phyloP scores from a whole-genome alignment of 2,329 filamentous ascomycete genomes.

The Alternaria solani region DNA sequence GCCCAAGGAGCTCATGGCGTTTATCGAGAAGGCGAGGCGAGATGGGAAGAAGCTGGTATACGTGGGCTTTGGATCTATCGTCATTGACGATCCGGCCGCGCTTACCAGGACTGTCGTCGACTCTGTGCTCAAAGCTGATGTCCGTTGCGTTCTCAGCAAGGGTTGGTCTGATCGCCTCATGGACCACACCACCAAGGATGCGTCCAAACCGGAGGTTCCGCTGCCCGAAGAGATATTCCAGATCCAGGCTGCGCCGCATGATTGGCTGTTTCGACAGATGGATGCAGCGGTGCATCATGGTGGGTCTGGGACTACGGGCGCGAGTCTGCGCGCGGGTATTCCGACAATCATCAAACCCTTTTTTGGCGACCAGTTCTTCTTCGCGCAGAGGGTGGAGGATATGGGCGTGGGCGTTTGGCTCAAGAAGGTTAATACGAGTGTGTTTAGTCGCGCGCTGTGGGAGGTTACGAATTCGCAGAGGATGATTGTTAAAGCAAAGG shows the following conservation, averaged over 20 bases:
- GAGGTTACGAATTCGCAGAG: conserved; percentile 87
- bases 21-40: conserved; percentile 81
- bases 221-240: conserved; percentile 82
- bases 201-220: conserved; percentile 69
- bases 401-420: conserved; percentile 90
- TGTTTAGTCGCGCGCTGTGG: conserved; percentile 88
- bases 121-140: conserved; percentile 87
- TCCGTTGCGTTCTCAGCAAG: conserved; percentile 93
- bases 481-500: conserved; percentile 86
- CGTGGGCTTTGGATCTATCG: conserved; percentile 95
- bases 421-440: conserved; percentile 86
- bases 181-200: conserved; percentile 56
- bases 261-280: conserved; percentile 94
- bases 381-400: conserved; percentile 87
- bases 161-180: conserved; percentile 90
- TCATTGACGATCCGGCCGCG: conserved; percentile 86
- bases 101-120: conserved; percentile 94
- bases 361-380: conserved; percentile 98
- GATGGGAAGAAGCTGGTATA: conserved; percentile 95
- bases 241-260: conserved; percentile 91
- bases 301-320: conserved; percentile 92
- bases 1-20: conserved; percentile 76
- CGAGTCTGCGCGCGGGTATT: conserved; percentile 86
- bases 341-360: conserved; percentile 96
- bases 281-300: conserved; percentile 96